Percentiles rank a stretch among this genome's conserved stretches.
Evolutionary conservation across 352 stramenopile genomes (phyloP).

Genomic region (Phytopythium sindhum): DNA sequence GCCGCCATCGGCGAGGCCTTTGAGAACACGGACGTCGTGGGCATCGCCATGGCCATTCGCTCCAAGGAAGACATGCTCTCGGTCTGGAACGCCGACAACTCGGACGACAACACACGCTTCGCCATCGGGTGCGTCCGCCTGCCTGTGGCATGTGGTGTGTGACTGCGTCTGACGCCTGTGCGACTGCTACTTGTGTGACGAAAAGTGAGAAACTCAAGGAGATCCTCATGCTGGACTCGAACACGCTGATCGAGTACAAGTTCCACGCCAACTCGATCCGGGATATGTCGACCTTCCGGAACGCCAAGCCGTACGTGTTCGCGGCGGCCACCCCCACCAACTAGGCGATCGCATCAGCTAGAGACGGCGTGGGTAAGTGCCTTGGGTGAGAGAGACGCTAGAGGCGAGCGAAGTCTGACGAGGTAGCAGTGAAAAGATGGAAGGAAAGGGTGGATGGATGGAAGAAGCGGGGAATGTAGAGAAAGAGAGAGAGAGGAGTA

Average conservation of each 20-base stretch:
- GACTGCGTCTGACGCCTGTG: conserved; percentile 6
- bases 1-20: conserved; percentile 91
- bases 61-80: conserved; percentile 94
- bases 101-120: conserved; percentile 81
- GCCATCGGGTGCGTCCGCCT: conserved; percentile 60
- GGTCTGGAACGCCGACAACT: conserved; percentile 94
- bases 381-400: not conserved
- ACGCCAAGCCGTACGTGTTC: conserved; percentile 92
- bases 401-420: not conserved
- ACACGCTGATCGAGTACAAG: conserved; percentile 95
- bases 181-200: conserved; percentile 8
- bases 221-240: conserved; percentile 92
- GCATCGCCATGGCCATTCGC: conserved; percentile 91
- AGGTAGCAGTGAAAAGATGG: not conserved
- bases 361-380: not conserved
- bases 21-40: conserved; percentile 89
- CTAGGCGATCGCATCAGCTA: conserved; percentile 19
- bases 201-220: conserved; percentile 91
- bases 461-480: not conserved
- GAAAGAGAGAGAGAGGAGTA: not conserved
- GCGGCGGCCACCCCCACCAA: conserved; percentile 52
- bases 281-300: conserved; percentile 93
- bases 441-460: not conserved
- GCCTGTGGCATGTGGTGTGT: not conserved
- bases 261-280: conserved; percentile 91